Percentiles rank a stretch among this genome's conserved stretches.
Evolutionary conservation across 2,329 filamentous ascomycete genomes (phyloP).

Genomic region (Monilinia laxa): DNA sequence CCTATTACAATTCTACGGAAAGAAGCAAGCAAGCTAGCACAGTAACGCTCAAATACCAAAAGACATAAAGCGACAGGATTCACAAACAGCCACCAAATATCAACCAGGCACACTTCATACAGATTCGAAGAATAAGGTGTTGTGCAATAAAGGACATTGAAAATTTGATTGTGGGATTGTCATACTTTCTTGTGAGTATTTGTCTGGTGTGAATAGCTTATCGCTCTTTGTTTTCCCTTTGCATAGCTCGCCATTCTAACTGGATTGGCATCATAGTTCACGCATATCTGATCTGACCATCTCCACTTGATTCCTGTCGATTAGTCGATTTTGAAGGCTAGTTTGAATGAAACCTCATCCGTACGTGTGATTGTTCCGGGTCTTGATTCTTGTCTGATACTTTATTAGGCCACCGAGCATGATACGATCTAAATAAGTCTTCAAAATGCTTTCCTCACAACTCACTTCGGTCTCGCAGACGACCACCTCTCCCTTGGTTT

Average conservation of each 20-base stretch:
- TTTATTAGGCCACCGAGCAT: conserved; percentile 26
- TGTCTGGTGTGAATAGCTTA: not conserved
- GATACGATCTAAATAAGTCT: conserved; percentile 27
- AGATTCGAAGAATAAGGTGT: not conserved
- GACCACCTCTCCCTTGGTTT: conserved; percentile 22
- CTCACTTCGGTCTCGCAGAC: conserved; percentile 29
- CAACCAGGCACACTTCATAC: not conserved
- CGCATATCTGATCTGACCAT: not conserved
- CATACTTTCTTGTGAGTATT: not conserved
- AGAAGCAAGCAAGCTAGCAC: not conserved
- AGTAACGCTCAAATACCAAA: not conserved
- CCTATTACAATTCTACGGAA: not conserved
- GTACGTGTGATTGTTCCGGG: not conserved
- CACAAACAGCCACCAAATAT: not conserved
- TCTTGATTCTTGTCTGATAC: not conserved
- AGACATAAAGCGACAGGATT: not conserved
- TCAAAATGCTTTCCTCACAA: conserved; percentile 36
- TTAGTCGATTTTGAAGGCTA: not conserved
- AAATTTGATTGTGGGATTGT: not conserved
- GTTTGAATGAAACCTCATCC: not conserved
- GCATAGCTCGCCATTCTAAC: not conserved
- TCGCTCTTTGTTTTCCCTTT: not conserved
- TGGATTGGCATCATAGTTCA: conserved; percentile 4
- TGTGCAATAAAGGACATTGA: not conserved
- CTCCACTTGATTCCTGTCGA: not conserved